A percentile compares a stretch with the other conserved stretches of the same genome.
These are phyloP conservation scores for Yarrowia porcina DNA, from an alignment of 805 yeast genomes.

Conservation along the genomic window DNA sequence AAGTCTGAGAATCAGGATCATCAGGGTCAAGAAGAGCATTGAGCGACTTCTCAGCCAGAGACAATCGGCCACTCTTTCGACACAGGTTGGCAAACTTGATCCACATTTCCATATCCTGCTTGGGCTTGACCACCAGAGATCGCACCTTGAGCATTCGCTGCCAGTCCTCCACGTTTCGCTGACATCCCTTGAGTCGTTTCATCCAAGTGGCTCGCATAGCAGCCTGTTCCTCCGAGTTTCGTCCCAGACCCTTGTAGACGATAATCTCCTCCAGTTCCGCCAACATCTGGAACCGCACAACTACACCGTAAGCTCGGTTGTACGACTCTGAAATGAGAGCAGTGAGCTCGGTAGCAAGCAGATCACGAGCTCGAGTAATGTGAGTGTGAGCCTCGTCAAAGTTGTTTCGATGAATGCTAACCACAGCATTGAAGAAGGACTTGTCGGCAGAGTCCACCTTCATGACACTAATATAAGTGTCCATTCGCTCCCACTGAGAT, in stretches of 20 bases:
- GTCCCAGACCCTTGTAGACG: slow-evolving; percentile 79
- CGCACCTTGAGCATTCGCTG: slow-evolving; percentile 91
- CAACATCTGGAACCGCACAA: slow-evolving; percentile 94
- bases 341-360: slow-evolving; percentile 87
- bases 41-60: slow-evolving; percentile 87
- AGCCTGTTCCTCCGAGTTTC: slow-evolving; percentile 71
- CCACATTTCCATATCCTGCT: slow-evolving; percentile 97
- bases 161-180: slow-evolving; percentile 98
- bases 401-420: slow-evolving; percentile 79
- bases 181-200: slow-evolving; percentile 86
- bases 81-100: slow-evolving; percentile 95
- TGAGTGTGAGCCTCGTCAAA: slow-evolving; percentile 77
- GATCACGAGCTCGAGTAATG: slow-evolving; percentile 79
- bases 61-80: slow-evolving; percentile 87
- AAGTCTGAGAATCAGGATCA: slow-evolving; percentile 48
- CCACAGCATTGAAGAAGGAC: slow-evolving; percentile 89
- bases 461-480: slow-evolving; percentile 84
- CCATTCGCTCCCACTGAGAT: slow-evolving; percentile 96
- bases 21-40: slow-evolving; percentile 75
- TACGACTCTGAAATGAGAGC: slow-evolving; percentile 94
- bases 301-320: slow-evolving; percentile 93
- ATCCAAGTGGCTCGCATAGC: slow-evolving; percentile 92
- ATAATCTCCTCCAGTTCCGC: slow-evolving; percentile 96
- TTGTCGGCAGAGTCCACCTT: slow-evolving; percentile 89
- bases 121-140: slow-evolving; percentile 88